Evolutionary conservation across 495 filamentous ascomycete genomes (phyloP).

Genomic region (Oidiodendron maius): DNA sequence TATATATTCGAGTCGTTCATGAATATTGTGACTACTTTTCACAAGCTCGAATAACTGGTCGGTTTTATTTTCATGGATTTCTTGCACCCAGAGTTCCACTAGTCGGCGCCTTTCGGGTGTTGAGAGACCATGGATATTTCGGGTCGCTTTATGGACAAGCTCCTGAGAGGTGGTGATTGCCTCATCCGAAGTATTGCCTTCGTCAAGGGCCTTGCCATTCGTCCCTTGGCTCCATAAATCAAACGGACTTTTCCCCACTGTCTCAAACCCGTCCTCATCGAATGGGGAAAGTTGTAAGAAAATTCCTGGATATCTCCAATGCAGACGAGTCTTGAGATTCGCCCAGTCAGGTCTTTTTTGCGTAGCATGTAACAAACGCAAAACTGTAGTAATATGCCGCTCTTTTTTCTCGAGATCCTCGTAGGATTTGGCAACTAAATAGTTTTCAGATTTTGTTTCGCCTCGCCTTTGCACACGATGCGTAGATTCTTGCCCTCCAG

Average conservation of each 20-base stretch:
- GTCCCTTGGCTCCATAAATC: slow-evolving; percentile 6
- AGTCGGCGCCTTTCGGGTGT: slow-evolving; percentile 4
- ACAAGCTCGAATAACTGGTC: slow-evolving; percentile 31
- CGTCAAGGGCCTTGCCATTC: background rate
- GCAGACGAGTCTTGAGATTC: slow-evolving; percentile 5
- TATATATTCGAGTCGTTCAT: slow-evolving; percentile 26
- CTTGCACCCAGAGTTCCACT: slow-evolving; percentile 6
- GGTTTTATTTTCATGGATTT: slow-evolving; percentile 14
- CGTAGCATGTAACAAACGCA: background rate
- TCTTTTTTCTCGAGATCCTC: slow-evolving; percentile 25
- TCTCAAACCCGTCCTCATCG: slow-evolving; percentile 10
- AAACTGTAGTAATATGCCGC: slow-evolving; percentile 4
- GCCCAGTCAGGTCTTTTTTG: slow-evolving; percentile 6
- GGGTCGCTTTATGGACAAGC: slow-evolving; percentile 4
- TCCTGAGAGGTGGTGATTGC: background rate
- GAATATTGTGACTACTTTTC: slow-evolving; percentile 10
- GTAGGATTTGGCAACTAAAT: slow-evolving; percentile 15
- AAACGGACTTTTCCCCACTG: slow-evolving; percentile 14
- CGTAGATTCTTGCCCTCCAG: slow-evolving; percentile 17
- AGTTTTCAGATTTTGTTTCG: slow-evolving; percentile 11
- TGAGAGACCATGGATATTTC: slow-evolving; percentile 8
- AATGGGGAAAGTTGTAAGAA: slow-evolving; percentile 12
- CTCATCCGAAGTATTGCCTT: background rate
- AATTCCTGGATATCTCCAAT: slow-evolving; percentile 6
- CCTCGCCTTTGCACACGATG: slow-evolving; percentile 9